Base-by-base conservation (phyloP, 495 filamentous ascomycete genomes). In the Umbilicaria muhlenbergii region DNA sequence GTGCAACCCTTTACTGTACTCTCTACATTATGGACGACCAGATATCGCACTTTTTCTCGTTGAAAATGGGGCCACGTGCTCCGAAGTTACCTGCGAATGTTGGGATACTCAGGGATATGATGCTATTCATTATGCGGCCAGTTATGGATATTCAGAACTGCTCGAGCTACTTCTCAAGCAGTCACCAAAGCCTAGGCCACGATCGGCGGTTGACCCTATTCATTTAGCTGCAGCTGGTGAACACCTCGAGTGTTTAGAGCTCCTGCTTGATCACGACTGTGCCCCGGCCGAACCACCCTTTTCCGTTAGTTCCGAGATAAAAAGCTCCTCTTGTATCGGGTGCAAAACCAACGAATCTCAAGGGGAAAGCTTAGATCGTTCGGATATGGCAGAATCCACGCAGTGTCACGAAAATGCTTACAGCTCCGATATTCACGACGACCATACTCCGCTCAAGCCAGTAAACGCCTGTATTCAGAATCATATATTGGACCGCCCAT, bases 41-140 rank as follows among this genome's bases (percentile, higher is more conserved):
- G 38, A 42, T 3, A 42, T 47, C 8, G 39, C 33, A 17, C 15
- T 42, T 10, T 10, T 21, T 18, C 14, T 47, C 3, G 16, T 32
- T 10, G 12, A 15, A 3, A 12, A 42, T 10, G 38, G 38, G 17
- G 31, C 44, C 19, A 18, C 37, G 4, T n/a, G 28, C 21, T 21
- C 31, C 12, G 38, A 17, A 14, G n/a, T n/a, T 18, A 33, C 37
- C 6, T 46, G 38, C 17, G 11, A 41, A 21, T 3, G 11, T 15
- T 32, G 14, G 14, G 6, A 3, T 10, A 35, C 14, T 14, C 17
- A 21, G n/a, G 38, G 39, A 31, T 47, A 38, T 14, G 42, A 38
- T 8, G 32, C 45, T 1, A 32, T 42, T 32, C 45, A 47, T 31
- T 42, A 37, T 15, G 45, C 45, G n/a, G 45, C 45, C 21, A 18